Evolutionary conservation across 108 stramenopile genomes (phyloP).

Genomic region (Pseudonitzschia multiseries): DNA sequence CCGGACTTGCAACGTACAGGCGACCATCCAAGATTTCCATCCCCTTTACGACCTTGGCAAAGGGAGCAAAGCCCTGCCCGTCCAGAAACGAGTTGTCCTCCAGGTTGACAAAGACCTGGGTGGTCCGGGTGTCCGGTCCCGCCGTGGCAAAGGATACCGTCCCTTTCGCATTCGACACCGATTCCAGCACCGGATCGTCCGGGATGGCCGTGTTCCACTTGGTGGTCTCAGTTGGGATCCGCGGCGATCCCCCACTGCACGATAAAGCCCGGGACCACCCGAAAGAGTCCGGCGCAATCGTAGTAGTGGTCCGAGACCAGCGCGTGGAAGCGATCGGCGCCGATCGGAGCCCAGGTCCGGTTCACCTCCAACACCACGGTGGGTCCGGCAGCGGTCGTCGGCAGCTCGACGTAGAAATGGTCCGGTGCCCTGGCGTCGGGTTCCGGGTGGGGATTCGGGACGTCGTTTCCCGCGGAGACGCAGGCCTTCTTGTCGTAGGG

Average conservation of each 20-base stretch:
- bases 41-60: slow-evolving; percentile 31
- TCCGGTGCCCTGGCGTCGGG: neutral
- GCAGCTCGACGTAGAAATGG: neutral
- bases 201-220: neutral
- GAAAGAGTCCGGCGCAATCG: slow-evolving; percentile 48
- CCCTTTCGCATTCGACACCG: slow-evolving; percentile 38
- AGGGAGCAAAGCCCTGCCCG: slow-evolving; percentile 36
- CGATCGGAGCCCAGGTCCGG: slow-evolving; percentile 41
- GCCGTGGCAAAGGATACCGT: slow-evolving; percentile 49
- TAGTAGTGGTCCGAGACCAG: slow-evolving; percentile 40
- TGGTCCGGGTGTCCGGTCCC: slow-evolving; percentile 47
- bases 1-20: neutral
- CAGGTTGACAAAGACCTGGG: slow-evolving; percentile 65
- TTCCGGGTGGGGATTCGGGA: neutral
- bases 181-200: slow-evolving; percentile 39
- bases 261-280: slow-evolving; percentile 52
- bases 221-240: slow-evolving; percentile 28
- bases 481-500: slow-evolving; percentile 5
- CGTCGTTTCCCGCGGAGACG: neutral
- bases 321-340: slow-evolving; percentile 43
- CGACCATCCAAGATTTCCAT: slow-evolving; percentile 2
- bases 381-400: neutral
- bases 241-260: slow-evolving; percentile 57
- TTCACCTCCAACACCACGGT: slow-evolving; percentile 18
- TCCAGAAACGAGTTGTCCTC: slow-evolving; percentile 52